These are phyloP conservation scores for Themeda triandra DNA, from an alignment of 176 grass and related monocot genomes.

Conservation along the genomic window DNA sequence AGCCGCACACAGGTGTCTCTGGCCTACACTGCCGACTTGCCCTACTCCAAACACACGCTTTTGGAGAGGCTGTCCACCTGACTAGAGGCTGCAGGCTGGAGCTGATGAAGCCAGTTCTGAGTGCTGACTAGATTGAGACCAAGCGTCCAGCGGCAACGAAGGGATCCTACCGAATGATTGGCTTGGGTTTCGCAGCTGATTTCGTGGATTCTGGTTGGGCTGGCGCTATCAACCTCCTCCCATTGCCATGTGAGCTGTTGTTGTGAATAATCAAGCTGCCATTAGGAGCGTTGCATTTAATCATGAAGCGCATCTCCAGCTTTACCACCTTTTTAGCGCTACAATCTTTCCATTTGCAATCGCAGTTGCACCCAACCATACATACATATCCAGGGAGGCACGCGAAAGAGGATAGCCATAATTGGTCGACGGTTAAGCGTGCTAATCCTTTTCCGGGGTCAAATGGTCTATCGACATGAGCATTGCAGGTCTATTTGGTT, in stretches of 20 bases:
- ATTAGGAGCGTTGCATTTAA: not conserved
- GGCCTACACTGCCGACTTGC: not conserved
- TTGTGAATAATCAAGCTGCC: not conserved
- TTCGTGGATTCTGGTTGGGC: conserved; percentile 10
- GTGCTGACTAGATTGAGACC: conserved; percentile 2
- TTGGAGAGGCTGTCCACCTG: no score
- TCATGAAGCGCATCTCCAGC: conserved; percentile 22
- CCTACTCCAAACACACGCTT: conserved; percentile 22
- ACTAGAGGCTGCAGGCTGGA: no score
- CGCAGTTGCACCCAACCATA: not conserved
- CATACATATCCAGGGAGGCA: not conserved
- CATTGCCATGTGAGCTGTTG: conserved; percentile 43
- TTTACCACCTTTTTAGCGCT: not conserved
- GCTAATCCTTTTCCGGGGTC: not conserved
- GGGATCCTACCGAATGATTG: not conserved
- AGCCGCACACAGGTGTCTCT: not conserved
- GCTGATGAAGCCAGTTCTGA: not conserved
- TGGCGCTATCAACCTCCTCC: conserved; percentile 18
- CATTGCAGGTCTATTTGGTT: no score
- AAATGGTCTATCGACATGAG: not conserved
- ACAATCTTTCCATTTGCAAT: not conserved
- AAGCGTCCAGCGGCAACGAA: not conserved
- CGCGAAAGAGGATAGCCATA: not conserved
- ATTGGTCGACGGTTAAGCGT: not conserved
- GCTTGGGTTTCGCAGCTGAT: not conserved